Evolutionary conservation across 148 eudicot species (phyloP), one percentile per base, ranked within the genome.

Genomic region (Spergularia bocconei): DNA sequence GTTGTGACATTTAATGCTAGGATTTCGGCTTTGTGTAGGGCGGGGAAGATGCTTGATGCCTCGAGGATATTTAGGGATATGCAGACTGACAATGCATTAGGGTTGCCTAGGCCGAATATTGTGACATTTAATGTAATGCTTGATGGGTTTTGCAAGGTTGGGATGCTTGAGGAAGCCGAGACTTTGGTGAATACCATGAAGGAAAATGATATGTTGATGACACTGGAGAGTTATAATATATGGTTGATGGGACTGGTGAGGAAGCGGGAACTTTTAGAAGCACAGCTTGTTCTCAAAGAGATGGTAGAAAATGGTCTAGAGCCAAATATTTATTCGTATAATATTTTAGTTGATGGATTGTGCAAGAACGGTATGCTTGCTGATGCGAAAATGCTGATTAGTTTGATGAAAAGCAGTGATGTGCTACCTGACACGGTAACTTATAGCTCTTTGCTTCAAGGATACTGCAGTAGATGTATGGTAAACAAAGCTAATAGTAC

Each of bases 1-100:
- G 89, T 92, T 72, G 94, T 91, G 67, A 95, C 96, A 58, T 95
- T 95, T 58, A 95, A 95, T 85, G 87, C 96, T 51, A 88, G 99
- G 82, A 92, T 95, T 75, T 75, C 92, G 11, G 89, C 92, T 81
- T 83, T 95, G 50, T 92, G 99, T 82, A 79, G 68, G 13, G 73
- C 84, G 9, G 94, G 99, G 75, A 95, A 92, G 82, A 77, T 90
- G 79, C 80, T 89, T 23, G 99, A 95, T 80, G 99, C 97, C 25
- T 89, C 91, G 58, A 84, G 91, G 29, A 90, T 95, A 78, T 95
- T 92, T 63, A 82, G 96, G 83, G 99, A 95, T 76, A 95, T 95
- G 99, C 97, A 92, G 87, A 82, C 84, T 20, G 91, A 86, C 80
- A 81, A 85, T 75, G 89, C 81, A 53, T 77, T 90, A 70, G 91